A percentile compares a stretch with the other conserved stretches of the same genome.
Conservation (phyloP, 139 green algal genomes). For the Chloropicon primus region DNA sequence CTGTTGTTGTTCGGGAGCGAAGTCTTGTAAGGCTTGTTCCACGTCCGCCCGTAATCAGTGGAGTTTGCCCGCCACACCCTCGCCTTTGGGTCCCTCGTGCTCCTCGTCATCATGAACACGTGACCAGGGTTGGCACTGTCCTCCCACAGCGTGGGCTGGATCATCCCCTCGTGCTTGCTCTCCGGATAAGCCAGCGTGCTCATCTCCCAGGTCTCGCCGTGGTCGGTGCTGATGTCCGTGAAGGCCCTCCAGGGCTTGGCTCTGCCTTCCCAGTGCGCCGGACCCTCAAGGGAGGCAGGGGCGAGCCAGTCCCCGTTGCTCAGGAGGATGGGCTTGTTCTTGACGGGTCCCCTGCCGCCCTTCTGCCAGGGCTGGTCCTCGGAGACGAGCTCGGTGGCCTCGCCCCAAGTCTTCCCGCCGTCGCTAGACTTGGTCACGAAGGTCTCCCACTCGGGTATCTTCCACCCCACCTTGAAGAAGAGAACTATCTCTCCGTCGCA, state of each 20-base stretch:
- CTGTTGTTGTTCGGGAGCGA: constrained; percentile 23
- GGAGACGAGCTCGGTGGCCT: constrained; percentile 5
- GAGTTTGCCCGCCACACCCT: constrained; percentile 10
- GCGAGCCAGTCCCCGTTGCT: constrained; percentile 13
- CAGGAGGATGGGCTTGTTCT: constrained; percentile 20
- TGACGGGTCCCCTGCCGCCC: constrained; percentile 18
- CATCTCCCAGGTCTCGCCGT: not conserved
- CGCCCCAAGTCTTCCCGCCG: constrained; percentile 10
- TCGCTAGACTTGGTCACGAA: constrained; percentile 6
- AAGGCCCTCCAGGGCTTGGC: constrained; percentile 5
- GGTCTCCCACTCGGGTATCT: constrained; percentile 22
- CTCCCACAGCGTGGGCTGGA: constrained; percentile 26
- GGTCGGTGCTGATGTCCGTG: not conserved
- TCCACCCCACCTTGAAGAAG: constrained; percentile 22
- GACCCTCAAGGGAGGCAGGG: constrained; percentile 11
- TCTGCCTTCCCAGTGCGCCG: not conserved
- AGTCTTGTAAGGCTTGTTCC: constrained; percentile 6
- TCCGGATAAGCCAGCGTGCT: not conserved
- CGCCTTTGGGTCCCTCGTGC: not conserved
- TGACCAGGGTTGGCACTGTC: not conserved
- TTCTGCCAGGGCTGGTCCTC: too few species aligned
- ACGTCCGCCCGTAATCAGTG: constrained; percentile 8
- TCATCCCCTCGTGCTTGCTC: constrained; percentile 4
- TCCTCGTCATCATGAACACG: constrained; percentile 13
- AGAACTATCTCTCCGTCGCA: constrained; percentile 15